Evolutionary conservation across 495 filamentous ascomycete species (phyloP).

Genomic region (Tuber indicum): DNA sequence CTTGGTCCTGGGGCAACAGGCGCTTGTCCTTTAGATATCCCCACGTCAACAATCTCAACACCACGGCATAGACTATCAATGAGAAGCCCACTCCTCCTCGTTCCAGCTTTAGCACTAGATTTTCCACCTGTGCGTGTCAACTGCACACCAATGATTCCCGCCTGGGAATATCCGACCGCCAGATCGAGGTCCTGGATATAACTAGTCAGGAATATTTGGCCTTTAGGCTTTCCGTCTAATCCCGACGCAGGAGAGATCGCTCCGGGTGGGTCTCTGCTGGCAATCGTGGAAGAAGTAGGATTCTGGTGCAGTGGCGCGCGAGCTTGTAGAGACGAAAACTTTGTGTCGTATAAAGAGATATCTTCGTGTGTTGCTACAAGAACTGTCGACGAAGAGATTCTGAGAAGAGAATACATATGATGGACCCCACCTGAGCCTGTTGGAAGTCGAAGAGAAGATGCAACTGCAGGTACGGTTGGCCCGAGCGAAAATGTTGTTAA

Average conservation of each 20-base stretch:
- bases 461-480: slow-evolving; percentile 21
- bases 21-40: not conserved
- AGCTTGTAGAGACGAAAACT: slow-evolving; percentile 40
- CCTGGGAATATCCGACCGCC: slow-evolving; percentile 37
- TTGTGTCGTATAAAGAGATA: slow-evolving; percentile 41
- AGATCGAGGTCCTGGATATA: slow-evolving; percentile 36
- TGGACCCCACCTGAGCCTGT: slow-evolving; percentile 1
- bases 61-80: slow-evolving; percentile 40
- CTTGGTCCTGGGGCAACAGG: not conserved
- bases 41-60: slow-evolving; percentile 8
- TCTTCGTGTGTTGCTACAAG: slow-evolving; percentile 36
- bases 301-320: slow-evolving; percentile 14
- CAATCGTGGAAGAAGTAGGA: slow-evolving; percentile 12
- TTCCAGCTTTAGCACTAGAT: slow-evolving; percentile 11
- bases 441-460: slow-evolving; percentile 24
- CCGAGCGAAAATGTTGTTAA: slow-evolving; percentile 35
- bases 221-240: slow-evolving; percentile 12
- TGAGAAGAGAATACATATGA: slow-evolving; percentile 30
- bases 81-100: slow-evolving; percentile 26
- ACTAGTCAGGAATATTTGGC: slow-evolving; percentile 25
- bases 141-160: slow-evolving; percentile 37
- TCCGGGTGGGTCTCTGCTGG: slow-evolving; percentile 7
- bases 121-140: slow-evolving; percentile 23
- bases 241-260: slow-evolving; percentile 27
- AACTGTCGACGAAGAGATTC: slow-evolving; percentile 38